Conservation (phyloP, 805 yeast genomes). For the Nakazawaea ernobii region DNA sequence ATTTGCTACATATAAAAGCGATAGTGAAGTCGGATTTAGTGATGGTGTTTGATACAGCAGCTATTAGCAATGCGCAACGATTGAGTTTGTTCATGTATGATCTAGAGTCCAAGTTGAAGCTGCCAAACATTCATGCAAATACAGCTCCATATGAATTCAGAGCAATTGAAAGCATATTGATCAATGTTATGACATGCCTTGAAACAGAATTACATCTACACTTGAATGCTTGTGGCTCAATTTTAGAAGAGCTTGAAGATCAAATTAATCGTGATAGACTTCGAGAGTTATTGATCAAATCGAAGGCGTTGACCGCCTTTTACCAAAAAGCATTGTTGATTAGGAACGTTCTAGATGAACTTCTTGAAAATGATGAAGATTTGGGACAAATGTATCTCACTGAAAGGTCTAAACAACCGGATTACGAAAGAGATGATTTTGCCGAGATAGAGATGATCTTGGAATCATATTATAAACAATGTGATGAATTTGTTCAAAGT, state of each 20-base stretch:
- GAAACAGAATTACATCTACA: conserved; percentile 71
- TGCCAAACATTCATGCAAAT: conserved; percentile 16
- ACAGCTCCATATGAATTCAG: conserved; percentile 59
- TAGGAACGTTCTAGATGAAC: conserved; percentile 75
- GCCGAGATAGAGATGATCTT: conserved; percentile 83
- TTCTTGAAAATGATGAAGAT: conserved; percentile 84
- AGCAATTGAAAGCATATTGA: conserved; percentile 76
- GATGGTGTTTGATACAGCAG: conserved; percentile 75
- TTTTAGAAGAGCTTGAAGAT: conserved; percentile 67
- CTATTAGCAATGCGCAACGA: conserved; percentile 54
- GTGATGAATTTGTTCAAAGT: conserved; percentile 90
- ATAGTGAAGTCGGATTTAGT: conserved; percentile 76
- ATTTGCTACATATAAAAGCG: conserved; percentile 84
- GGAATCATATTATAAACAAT: conserved; percentile 85
- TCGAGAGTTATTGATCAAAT: conserved; percentile 65
- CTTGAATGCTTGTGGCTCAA: conserved; percentile 49
- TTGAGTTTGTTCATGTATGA: conserved; percentile 81
- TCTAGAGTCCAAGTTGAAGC: conserved; percentile 63
- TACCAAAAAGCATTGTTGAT: conserved; percentile 73
- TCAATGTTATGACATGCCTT: conserved; percentile 72
- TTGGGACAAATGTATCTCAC: conserved; percentile 73
- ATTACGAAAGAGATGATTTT: conserved; percentile 26
- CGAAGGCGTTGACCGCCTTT: conserved; percentile 65
- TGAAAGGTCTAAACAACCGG: conserved; percentile 22
- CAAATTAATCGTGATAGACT: conserved; percentile 73